A percentile compares a stretch with the other conserved stretches of the same genome.
Conservation (phyloP, 331 rosid genomes). For the Malus hybrid region DNA sequence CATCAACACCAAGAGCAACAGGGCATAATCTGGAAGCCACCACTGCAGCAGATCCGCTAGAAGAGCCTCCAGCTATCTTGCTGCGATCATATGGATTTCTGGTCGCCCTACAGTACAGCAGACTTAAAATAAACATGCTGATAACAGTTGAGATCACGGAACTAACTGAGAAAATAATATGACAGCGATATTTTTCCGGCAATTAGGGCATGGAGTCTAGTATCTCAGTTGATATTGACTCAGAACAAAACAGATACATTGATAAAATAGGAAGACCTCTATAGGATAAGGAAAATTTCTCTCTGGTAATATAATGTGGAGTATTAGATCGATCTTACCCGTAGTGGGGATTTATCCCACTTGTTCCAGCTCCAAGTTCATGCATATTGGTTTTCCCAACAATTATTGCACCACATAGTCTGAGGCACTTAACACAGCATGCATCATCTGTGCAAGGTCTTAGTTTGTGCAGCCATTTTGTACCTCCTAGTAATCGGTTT, state of each 20-base stretch:
- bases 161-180: neutral
- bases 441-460: slow-evolving; percentile 72
- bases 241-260: neutral
- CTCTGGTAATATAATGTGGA: neutral
- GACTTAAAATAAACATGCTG: neutral
- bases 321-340: slow-evolving; percentile 42
- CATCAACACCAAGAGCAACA: slow-evolving; percentile 88
- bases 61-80: slow-evolving; percentile 83
- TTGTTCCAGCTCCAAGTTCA: slow-evolving; percentile 91
- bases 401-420: slow-evolving; percentile 74
- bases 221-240: neutral
- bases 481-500: slow-evolving; percentile 54
- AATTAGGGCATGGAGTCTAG: neutral
- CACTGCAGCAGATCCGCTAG: slow-evolving; percentile 95
- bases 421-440: slow-evolving; percentile 61
- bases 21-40: slow-evolving; percentile 94
- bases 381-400: slow-evolving; percentile 99
- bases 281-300: neutral
- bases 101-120: slow-evolving; percentile 37
- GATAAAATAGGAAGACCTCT: neutral
- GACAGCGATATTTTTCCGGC: neutral
- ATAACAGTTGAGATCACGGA: neutral
- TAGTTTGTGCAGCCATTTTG: slow-evolving; percentile 78
- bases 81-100: slow-evolving; percentile 67
- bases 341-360: slow-evolving; percentile 88